Evolutionary conservation across 495 filamentous ascomycete species (phyloP), one percentile per base, ranked within the genome.

Genomic region (Penicillium taxi): DNA sequence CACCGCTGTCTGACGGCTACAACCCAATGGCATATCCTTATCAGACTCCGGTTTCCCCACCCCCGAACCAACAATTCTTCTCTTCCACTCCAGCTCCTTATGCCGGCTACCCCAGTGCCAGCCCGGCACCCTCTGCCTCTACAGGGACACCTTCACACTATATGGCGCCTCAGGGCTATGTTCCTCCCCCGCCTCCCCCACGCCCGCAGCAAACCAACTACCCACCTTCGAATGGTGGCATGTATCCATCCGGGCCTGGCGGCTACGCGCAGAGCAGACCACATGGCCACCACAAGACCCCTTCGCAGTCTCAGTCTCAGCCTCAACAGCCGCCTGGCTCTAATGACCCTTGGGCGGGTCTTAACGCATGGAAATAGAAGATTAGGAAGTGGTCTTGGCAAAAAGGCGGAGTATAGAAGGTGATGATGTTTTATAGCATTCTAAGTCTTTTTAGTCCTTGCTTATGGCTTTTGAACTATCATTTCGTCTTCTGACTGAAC

Each of bases 181-280:
- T 94, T 24, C 90, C 89, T 1, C 90, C 90, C 1, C 90, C 90
- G 6, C 90, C 90, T 13, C 90, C 90, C 0, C 84, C 82, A 2
- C 84, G 81, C 9, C 86, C 85, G 6, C 82, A 85, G 23, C 82
- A 85, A 25, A 79, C 81, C 0, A 79, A 74, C 12, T 86, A 87
- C 46, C 78, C 80, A 32, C 73, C 59, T n/a, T 54, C 66, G 9
- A 45, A 63, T 26, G 58, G 61, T 1, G 28, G 40, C 2, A 43
- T 59, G n/a, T 76, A 76, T 55, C 77, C 75, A 2, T 63, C 70
- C 28, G 75, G 74, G 5, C 73, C 75, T 6, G 73, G 74, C 9
- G 77, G 75, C 2, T 80, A 78, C 55, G 70, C 74, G 13, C 69
- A 74, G 47, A 46, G 37, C 29, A 55, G 66, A 41, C 55, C 64